Conservation (phyloP, 2,329 filamentous ascomycete genomes). For the Albophoma yamanashiensis region DNA sequence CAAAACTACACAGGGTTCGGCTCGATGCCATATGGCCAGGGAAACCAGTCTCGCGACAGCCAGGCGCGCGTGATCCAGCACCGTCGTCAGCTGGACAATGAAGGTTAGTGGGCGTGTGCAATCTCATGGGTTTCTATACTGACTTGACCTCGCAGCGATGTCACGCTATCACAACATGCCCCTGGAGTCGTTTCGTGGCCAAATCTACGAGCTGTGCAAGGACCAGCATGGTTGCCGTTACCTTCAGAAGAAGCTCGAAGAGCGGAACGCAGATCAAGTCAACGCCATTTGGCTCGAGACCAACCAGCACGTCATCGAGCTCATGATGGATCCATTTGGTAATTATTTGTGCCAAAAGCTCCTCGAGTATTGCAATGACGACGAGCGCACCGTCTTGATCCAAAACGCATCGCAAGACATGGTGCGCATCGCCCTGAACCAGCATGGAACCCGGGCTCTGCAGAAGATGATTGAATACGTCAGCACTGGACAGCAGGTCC, state of each 20-base stretch:
- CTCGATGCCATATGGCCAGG: conserved; percentile 36
- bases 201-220: conserved; percentile 87
- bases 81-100: conserved; percentile 63
- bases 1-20: conserved; percentile 50
- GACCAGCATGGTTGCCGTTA: conserved; percentile 97
- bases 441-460: conserved; percentile 89
- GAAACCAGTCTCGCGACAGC: conserved; percentile 55
- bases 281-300: conserved; percentile 94
- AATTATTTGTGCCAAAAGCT: conserved; percentile 99
- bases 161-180: conserved; percentile 76
- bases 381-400: conserved; percentile 87
- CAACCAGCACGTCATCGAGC: conserved; percentile 83
- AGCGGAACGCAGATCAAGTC: conserved; percentile 70
- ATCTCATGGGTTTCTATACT: conserved; percentile 9
- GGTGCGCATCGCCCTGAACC: conserved; percentile 89
- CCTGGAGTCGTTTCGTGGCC: conserved; percentile 68
- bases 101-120: conserved; percentile 37
- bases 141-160: conserved; percentile 38
- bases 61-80: conserved; percentile 66
- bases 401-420: conserved; percentile 81
- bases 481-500: conserved; percentile 71
- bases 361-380: conserved; percentile 87
- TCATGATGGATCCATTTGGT: conserved; percentile 98
- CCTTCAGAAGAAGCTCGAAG: conserved; percentile 93
- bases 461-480: conserved; percentile 99